Conservation (phyloP, 2,329 filamentous ascomycete genomes). For the Aspergillus novofumigatus region DNA sequence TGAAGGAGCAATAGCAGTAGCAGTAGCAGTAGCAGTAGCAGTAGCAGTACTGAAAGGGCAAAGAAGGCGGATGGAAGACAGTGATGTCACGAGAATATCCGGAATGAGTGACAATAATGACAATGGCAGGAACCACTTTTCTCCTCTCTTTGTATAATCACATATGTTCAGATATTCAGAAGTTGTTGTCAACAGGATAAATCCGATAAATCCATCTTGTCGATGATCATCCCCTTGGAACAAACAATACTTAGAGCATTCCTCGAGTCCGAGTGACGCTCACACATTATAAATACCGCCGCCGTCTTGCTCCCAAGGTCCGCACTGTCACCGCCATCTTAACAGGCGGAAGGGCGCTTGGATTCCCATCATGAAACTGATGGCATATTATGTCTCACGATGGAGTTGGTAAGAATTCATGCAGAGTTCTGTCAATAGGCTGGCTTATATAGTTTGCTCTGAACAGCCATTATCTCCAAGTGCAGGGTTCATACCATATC, state of each 20-base stretch:
- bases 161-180: not conserved
- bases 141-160: too few relatives aligned
- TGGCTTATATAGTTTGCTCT: not conserved
- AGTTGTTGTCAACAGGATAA: not conserved
- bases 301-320: not conserved
- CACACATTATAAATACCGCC: not conserved
- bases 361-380: too few relatives aligned
- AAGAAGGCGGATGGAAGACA: not conserved
- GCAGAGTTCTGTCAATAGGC: not conserved
- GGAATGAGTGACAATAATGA: too few relatives aligned
- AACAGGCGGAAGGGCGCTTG: not conserved
- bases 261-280: not conserved
- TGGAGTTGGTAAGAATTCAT: not conserved
- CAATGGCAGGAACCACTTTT: not conserved
- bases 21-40: not conserved
- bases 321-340: not conserved
- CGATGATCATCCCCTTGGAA: not conserved
- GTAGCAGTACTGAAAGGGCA: not conserved
- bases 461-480: too few relatives aligned
- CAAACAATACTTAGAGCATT: too few relatives aligned
- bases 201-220: not conserved
- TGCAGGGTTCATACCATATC: not conserved
- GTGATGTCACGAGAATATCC: not conserved
- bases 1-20: conserved; percentile 1
- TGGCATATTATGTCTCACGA: too few relatives aligned